Evolutionary conservation across 495 filamentous ascomycete species (phyloP), one percentile per base, ranked within the genome.

Genomic region (Xylaria grammica): DNA sequence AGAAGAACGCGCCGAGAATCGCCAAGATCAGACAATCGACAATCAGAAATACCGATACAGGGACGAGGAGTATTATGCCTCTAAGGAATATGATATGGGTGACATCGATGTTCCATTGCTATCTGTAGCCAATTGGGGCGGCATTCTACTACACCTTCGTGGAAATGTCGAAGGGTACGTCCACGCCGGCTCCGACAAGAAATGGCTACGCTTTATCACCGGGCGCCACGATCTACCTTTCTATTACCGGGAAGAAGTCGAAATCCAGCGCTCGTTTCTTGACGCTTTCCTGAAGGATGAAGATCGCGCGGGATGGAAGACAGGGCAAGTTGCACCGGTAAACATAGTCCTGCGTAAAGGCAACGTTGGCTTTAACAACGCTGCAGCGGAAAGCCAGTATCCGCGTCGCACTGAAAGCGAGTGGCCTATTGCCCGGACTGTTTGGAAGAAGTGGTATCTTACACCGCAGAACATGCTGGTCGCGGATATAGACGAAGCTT

Each of bases 151-250:
- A 3, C 86, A 89, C 64, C 77, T 89, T 19, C 78, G 87, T 5
- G 88, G 88, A 3, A 91, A 91, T 64, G 81, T 91, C 7, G 77
- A 87, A 63, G 88, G 87, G 0, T 91, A 79, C 62, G 81, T 75
- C 3, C 75, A 85, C 48, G 86, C 87, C 0, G 85, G 86, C 0
- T 88, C 85, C 2, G 75, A 84, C 52, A 71, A 85, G 44, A 91
- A 91, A 70, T 90, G 87, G 63, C 74, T 90, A 4, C 81, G 87
- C 10, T 87, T 90, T 68, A 87, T 91, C 65, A 86, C 84, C 0
- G 89, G 88, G 11, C 82, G 89, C 0, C 89, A 91, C 65, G 88
- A 91, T 67, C 77, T 91, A 7, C 89, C 89, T 0, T 90, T 91
- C 74, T 91, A 90, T 74, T 90, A 89, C 65, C 66, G 79, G 2